phyloP scores from a whole-genome alignment of 1,284 basidiomycete genomes.

The Ustilago sp. region DNA sequence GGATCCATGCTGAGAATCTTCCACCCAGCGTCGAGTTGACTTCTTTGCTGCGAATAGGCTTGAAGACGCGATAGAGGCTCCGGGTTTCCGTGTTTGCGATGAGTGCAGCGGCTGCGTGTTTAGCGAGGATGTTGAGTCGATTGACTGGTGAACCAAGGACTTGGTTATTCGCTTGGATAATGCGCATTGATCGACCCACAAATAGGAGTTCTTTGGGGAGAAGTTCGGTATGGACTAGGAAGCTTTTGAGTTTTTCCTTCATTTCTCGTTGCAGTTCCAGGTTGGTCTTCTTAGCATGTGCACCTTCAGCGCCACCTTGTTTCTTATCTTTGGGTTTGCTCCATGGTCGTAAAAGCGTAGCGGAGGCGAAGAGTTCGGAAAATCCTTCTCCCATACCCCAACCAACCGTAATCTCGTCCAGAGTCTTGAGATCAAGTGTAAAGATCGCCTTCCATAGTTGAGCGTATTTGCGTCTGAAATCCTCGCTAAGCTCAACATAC shows the following conservation, averaged over 20 bases:
- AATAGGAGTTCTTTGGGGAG: slow-evolving; percentile 65
- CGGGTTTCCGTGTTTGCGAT: slow-evolving; percentile 46
- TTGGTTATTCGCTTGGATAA: slow-evolving; percentile 65
- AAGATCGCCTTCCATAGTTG: slow-evolving; percentile 64
- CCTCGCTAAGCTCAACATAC: slow-evolving; percentile 58
- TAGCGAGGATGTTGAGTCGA: slow-evolving; percentile 65
- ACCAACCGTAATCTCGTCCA: slow-evolving; percentile 52
- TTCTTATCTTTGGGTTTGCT: slow-evolving; percentile 48
- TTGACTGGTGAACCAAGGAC: slow-evolving; percentile 64
- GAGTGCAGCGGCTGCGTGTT: slow-evolving; percentile 59
- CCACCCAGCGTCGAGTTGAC: slow-evolving; percentile 9
- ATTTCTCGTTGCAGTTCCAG: slow-evolving; percentile 52
- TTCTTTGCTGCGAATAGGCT: slow-evolving; percentile 11
- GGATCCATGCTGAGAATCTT: slow-evolving; percentile 45
- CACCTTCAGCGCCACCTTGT: slow-evolving; percentile 15
- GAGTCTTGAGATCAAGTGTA: slow-evolving; percentile 52
- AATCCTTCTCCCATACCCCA: slow-evolving; percentile 63
- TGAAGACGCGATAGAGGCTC: slow-evolving; percentile 48
- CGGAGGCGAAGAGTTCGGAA: slow-evolving; percentile 61
- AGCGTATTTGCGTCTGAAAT: slow-evolving; percentile 60
- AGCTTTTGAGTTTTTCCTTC: slow-evolving; percentile 59
- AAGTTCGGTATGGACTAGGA: slow-evolving; percentile 61
- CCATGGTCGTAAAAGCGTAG: slow-evolving; percentile 62
- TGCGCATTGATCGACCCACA: slow-evolving; percentile 60
- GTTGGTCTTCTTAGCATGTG: slow-evolving; percentile 44